Percentiles rank a stretch among this genome's conserved stretches.
phyloP scores from a whole-genome alignment of 768 basidiomycete genomes.

The Kwoniella mangroviensis region DNA sequence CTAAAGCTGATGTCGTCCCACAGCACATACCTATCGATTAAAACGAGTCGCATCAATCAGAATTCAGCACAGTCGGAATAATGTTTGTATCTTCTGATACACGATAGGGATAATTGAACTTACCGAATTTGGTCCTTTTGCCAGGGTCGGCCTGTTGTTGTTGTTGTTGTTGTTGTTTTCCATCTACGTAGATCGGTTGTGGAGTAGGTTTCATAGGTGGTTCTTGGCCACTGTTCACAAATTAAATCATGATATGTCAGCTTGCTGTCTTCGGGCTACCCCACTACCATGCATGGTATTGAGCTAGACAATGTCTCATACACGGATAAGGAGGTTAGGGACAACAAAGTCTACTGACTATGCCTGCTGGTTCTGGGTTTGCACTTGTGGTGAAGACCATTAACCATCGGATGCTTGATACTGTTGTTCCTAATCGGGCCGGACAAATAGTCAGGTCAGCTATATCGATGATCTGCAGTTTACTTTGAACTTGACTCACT shows the following conservation, averaged over 20 bases:
- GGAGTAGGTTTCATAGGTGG: neutral
- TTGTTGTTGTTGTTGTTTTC: neutral
- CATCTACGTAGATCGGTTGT: neutral
- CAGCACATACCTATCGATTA: neutral
- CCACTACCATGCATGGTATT: neutral
- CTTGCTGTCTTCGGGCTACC: neutral
- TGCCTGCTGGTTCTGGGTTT: neutral
- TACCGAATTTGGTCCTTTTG: neutral
- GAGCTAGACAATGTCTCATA: neutral
- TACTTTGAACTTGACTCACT: neutral
- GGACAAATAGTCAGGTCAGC: neutral
- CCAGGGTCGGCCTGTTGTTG: neutral
- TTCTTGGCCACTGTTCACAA: neutral
- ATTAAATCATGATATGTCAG: neutral
- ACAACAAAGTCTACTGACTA: neutral
- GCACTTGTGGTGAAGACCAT: neutral
- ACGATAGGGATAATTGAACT: neutral
- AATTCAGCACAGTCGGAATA: too few species aligned
- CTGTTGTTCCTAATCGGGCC: neutral
- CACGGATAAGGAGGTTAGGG: neutral
- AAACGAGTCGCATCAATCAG: neutral
- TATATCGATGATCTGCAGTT: too few species aligned
- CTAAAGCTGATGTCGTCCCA: neutral
- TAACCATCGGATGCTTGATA: neutral
- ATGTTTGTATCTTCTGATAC: neutral